phyloP scores from a whole-genome alignment of 2,329 filamentous ascomycete species.

The Neonectria punicea region DNA sequence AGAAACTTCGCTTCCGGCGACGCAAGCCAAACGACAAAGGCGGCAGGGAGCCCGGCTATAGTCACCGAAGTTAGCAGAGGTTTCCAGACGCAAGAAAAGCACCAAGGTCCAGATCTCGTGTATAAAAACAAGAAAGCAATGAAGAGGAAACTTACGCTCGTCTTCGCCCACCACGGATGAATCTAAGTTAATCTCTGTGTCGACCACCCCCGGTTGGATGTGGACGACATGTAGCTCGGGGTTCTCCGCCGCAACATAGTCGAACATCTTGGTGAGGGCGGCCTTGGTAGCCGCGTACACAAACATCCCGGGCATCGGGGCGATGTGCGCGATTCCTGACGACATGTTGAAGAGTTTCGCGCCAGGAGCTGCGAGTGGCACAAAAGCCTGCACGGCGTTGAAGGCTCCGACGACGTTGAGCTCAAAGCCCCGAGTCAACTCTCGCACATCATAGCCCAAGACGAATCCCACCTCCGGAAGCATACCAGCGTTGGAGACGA shows the following conservation, averaged over 20 bases:
- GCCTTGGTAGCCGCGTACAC: constrained; percentile 50
- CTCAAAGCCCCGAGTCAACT: not conserved
- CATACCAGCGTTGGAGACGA: constrained; percentile 10
- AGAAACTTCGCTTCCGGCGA: constrained; percentile 47
- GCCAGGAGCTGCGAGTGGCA: constrained; percentile 17
- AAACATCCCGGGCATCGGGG: constrained; percentile 32
- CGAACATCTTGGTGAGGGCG: constrained; percentile 48
- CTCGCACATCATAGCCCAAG: not conserved
- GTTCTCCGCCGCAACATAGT: constrained; percentile 49
- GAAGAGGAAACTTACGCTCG: not conserved
- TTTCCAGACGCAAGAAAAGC: not conserved
- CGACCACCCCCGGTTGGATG: constrained; percentile 54
- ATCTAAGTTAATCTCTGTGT: constrained; percentile 46
- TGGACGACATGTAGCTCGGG: constrained; percentile 49
- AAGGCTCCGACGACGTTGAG: constrained; percentile 27
- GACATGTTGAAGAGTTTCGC: constrained; percentile 39
- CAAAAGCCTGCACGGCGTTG: constrained; percentile 41
- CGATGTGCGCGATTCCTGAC: constrained; percentile 35
- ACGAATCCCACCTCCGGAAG: not conserved
- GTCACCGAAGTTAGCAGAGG: not conserved
- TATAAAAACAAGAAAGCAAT: not conserved
- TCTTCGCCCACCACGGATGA: not conserved
- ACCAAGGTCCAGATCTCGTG: not conserved
- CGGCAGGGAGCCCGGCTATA: constrained; percentile 32
- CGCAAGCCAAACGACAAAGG: constrained; percentile 33